Conservation (phyloP, 257 asterid species). For the Rubia yunnanensis region DNA sequence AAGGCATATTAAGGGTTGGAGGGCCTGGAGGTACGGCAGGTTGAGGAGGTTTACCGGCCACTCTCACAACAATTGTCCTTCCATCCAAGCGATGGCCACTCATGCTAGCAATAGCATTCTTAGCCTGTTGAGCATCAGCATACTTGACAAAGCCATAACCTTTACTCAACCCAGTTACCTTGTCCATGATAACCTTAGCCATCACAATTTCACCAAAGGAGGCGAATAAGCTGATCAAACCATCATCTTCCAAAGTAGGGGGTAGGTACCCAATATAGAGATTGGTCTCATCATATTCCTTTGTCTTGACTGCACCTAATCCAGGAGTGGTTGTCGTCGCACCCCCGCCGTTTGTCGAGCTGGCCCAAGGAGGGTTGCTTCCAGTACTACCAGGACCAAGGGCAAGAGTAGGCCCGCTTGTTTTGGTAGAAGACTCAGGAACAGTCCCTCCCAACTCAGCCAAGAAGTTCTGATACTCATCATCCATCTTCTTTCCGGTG, state of each 20-base stretch:
- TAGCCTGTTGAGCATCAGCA: slow-evolving; percentile 78
- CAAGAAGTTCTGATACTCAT: slow-evolving; percentile 83
- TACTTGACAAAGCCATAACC: slow-evolving; percentile 96
- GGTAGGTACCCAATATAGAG: slow-evolving; percentile 86
- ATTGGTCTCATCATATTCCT: slow-evolving; percentile 86
- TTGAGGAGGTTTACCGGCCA: slow-evolving; percentile 91
- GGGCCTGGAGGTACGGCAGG: slow-evolving; percentile 85
- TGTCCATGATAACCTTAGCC: slow-evolving; percentile 96
- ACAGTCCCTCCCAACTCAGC: slow-evolving; percentile 89
- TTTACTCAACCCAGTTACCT: slow-evolving; percentile 62
- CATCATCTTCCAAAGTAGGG: slow-evolving; percentile 85
- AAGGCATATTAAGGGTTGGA: slow-evolving; percentile 54
- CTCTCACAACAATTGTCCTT: slow-evolving; percentile 90
- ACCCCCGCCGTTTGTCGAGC: slow-evolving; percentile 27
- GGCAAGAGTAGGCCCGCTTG: slow-evolving; percentile 48
- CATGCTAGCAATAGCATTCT: slow-evolving; percentile 82
- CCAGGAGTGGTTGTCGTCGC: slow-evolving; percentile 35
- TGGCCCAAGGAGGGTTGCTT: slow-evolving; percentile 79
- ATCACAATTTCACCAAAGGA: slow-evolving; percentile 87
- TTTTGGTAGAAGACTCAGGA: slow-evolving; percentile 60
- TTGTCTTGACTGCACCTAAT: slow-evolving; percentile 59
- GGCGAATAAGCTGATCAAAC: slow-evolving; percentile 67
- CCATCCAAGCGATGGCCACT: slow-evolving; percentile 88
- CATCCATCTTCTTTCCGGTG: slow-evolving; percentile 97
- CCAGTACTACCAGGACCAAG: slow-evolving; percentile 56